These are phyloP conservation scores for Leccinum disarticulatum DNA, from an alignment of 768 basidiomycete species.

Conservation along the genomic window DNA sequence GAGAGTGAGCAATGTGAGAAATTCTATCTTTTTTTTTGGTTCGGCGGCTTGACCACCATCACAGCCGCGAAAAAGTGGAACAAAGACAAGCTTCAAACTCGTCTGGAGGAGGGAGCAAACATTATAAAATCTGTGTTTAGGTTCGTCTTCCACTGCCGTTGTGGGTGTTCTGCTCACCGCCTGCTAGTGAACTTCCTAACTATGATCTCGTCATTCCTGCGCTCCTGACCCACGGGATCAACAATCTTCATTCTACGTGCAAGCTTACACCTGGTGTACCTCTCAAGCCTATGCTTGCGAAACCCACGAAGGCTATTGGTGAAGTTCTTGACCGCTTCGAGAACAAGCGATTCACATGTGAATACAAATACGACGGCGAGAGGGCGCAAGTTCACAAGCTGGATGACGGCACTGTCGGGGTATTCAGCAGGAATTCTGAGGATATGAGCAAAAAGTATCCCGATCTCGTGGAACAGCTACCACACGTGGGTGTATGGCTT, in stretches of 20 bases:
- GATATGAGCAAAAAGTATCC: conserved; percentile 99
- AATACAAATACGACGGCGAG: conserved; percentile 99
- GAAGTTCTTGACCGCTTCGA: conserved; percentile 98
- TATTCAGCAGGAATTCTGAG: conserved; percentile 97
- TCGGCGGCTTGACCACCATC: conserved; percentile 2
- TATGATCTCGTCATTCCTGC: conserved; percentile 94
- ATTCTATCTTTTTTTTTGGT: neutral
- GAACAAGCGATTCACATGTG: conserved; percentile 93
- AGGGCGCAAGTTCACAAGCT: conserved; percentile 93
- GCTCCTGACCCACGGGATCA: conserved; percentile 75
- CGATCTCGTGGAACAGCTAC: conserved; percentile 92
- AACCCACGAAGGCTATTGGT: conserved; percentile 97
- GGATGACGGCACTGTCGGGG: conserved; percentile 77
- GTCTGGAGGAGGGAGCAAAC: conserved; percentile 74
- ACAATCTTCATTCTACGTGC: conserved; percentile 67
- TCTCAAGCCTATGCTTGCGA: conserved; percentile 98
- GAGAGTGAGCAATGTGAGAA: conserved; percentile 63
- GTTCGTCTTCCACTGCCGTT: conserved; percentile 39
- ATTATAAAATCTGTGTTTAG: conserved; percentile 92
- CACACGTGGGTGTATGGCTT: conserved; percentile 52
- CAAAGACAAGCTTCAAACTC: conserved; percentile 66
- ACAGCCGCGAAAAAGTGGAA: conserved; percentile 73
- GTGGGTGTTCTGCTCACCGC: conserved; percentile 4
- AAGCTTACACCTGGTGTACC: conserved; percentile 95
- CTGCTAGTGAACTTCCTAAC: conserved; percentile 78